phyloP scores from a whole-genome alignment of 1,284 basidiomycete genomes.

The Fistulina hepatica region DNA sequence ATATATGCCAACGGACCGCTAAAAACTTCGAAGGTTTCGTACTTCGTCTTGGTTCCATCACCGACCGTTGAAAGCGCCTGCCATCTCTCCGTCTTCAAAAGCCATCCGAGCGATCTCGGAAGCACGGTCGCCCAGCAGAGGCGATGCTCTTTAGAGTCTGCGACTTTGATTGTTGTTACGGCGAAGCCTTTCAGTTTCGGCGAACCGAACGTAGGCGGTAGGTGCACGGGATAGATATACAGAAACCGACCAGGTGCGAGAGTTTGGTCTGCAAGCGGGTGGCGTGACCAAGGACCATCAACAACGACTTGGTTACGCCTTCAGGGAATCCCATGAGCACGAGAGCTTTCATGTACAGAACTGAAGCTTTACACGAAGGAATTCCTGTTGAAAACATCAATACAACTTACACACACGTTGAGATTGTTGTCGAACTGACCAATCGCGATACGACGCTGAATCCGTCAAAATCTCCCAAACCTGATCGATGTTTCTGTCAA shows the following conservation, averaged over 20 bases:
- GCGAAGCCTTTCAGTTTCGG: conserved; percentile 25
- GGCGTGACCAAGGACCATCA: conserved; percentile 29
- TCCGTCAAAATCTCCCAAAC: conserved; percentile 38
- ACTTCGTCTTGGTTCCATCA: conserved; percentile 44
- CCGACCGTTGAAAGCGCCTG: conserved; percentile 45
- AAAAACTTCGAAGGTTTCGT: conserved; percentile 57
- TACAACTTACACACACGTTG: background rate
- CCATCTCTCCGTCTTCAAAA: conserved; percentile 48
- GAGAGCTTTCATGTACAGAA: too few species aligned
- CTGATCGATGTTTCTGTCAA: conserved; percentile 36
- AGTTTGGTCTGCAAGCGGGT: conserved; percentile 37
- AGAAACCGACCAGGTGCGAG: conserved; percentile 37
- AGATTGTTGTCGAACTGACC: conserved; percentile 33
- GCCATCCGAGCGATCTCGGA: conserved; percentile 29
- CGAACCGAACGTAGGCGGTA: conserved; percentile 43
- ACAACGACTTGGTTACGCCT: conserved; percentile 47
- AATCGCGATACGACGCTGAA: conserved; percentile 39
- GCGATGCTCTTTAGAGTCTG: conserved; percentile 42
- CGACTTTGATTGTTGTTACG: conserved; percentile 32
- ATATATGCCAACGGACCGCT: conserved; percentile 44
- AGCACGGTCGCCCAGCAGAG: conserved; percentile 47
- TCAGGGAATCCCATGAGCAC: conserved; percentile 8
- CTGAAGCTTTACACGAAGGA: conserved; percentile 58
- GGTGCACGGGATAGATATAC: conserved; percentile 38
- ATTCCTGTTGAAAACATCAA: conserved; percentile 37